phyloP scores from a whole-genome alignment of 2,329 filamentous ascomycete species.

The Trichophyton rubrum region DNA sequence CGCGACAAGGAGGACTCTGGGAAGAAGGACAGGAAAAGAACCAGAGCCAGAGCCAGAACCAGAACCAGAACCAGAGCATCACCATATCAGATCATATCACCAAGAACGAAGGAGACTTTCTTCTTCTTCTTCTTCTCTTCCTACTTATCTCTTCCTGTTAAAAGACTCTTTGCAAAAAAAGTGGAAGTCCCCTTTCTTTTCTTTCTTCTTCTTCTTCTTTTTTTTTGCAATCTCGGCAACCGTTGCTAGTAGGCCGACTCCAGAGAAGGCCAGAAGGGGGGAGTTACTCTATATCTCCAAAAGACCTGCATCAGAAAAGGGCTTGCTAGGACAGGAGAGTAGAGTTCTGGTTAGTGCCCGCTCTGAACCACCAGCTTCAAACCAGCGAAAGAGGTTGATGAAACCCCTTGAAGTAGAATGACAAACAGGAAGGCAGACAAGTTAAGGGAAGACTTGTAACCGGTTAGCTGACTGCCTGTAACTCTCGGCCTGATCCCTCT shows the following conservation, averaged over 20 bases:
- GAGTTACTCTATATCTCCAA: too few species aligned
- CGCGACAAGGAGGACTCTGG: background rate
- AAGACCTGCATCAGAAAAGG: too few species aligned
- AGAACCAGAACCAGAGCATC: background rate
- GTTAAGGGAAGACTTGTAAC: too few species aligned
- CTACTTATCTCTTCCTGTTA: too few species aligned
- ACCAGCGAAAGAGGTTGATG: background rate
- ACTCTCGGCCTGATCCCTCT: background rate
- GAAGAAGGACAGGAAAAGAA: too few species aligned
- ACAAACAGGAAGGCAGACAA: too few species aligned
- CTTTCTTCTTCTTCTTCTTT: background rate
- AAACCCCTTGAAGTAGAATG: background rate
- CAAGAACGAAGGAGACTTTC: too few species aligned
- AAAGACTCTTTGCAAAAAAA: too few species aligned
- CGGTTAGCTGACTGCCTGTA: background rate
- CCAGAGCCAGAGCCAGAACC: background rate
- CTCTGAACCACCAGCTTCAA: constrained; percentile 2
- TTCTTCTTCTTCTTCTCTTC: too few species aligned
- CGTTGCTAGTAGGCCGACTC: background rate
- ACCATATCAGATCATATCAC: too few species aligned
- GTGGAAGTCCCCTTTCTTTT: background rate
- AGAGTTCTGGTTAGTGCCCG: background rate
- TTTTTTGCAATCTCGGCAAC: background rate
- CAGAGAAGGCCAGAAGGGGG: too few species aligned
- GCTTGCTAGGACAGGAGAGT: too few species aligned